Evolutionary conservation across 371 early-diverging fungal genomes (phyloP).

Genomic region (Rhizopus delemar): DNA sequence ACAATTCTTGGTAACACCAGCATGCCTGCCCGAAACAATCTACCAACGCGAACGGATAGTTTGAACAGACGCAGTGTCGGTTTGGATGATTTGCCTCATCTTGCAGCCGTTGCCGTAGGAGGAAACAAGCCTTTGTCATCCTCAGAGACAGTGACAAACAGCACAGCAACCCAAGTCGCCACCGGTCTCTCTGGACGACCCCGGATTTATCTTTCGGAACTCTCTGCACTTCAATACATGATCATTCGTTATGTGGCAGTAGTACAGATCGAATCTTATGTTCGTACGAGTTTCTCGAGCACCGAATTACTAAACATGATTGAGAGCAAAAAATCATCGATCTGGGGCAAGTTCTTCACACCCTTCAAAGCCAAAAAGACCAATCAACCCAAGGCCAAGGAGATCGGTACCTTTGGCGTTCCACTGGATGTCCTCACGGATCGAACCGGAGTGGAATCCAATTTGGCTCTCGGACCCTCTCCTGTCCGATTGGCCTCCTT

Average conservation of each 20-base stretch:
- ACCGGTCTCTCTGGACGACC: constrained; percentile 16
- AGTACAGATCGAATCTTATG: constrained; percentile 71
- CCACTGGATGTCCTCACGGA: constrained; percentile 47
- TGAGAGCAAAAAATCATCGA: constrained; percentile 68
- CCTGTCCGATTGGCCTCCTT: constrained; percentile 81
- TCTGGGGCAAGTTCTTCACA: constrained; percentile 76
- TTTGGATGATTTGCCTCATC: constrained; percentile 35
- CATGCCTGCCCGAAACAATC: constrained; percentile 5
- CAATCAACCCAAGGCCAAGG: constrained; percentile 28
- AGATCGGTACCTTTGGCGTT: constrained; percentile 64
- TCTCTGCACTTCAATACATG: constrained; percentile 83
- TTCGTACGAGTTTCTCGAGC: constrained; percentile 62
- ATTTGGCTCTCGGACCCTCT: constrained; percentile 75
- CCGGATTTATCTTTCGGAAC: constrained; percentile 73
- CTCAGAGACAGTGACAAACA: too few relatives aligned
- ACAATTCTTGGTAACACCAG: constrained; percentile 39
- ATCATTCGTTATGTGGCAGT: constrained; percentile 89
- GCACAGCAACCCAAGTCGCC: not conserved
- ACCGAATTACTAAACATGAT: constrained; percentile 73
- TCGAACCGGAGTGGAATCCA: constrained; percentile 81
- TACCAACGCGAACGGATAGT: constrained; percentile 38
- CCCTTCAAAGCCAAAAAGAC: constrained; percentile 50
- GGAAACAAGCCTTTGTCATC: not conserved
- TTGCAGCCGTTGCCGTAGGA: constrained; percentile 28
- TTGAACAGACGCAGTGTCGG: constrained; percentile 32